Evolutionary conservation across 257 asterid genomes (phyloP).

Genomic region (Salvia miltiorrhiza): DNA sequence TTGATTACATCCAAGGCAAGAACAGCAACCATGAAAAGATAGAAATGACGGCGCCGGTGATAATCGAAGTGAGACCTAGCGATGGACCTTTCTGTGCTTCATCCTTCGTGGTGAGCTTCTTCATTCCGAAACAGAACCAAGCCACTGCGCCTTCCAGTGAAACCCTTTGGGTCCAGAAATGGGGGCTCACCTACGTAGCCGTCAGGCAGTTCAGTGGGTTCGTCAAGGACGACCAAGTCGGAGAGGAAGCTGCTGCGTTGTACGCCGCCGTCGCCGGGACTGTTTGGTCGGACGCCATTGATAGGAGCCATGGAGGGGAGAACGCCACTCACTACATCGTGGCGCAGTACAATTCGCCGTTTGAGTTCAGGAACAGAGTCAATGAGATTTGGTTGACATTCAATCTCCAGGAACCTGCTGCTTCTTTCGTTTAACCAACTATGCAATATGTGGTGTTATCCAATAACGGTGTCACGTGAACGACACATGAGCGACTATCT

Average conservation of each 20-base stretch:
- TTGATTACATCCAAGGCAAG: constrained; percentile 69
- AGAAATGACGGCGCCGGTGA: constrained; percentile 85
- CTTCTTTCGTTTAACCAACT: not conserved
- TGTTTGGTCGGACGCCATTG: constrained; percentile 50
- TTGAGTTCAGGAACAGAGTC: constrained; percentile 58
- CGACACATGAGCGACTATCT: no score
- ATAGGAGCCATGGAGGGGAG: constrained; percentile 38
- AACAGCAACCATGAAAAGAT: constrained; percentile 40
- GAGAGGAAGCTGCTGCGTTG: constrained; percentile 56
- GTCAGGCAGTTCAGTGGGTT: constrained; percentile 76
- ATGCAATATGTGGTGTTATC: no score
- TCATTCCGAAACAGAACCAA: constrained; percentile 64
- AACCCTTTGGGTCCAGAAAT: constrained; percentile 50
- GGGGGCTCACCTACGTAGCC: constrained; percentile 61
- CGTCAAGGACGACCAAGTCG: constrained; percentile 42
- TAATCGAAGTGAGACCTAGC: constrained; percentile 59
- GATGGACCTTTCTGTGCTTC: constrained; percentile 78
- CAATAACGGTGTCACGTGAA: no score
- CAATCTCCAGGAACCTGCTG: constrained; percentile 12
- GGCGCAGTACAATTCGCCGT: constrained; percentile 77
- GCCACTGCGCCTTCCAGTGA: constrained; percentile 61
- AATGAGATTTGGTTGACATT: constrained; percentile 78
- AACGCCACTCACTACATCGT: constrained; percentile 43
- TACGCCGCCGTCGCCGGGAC: constrained; percentile 51
- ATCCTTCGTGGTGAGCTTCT: constrained; percentile 62